Base-by-base conservation (phyloP, 1,284 basidiomycete species). In the Ceratobasidium sp. region DNA sequence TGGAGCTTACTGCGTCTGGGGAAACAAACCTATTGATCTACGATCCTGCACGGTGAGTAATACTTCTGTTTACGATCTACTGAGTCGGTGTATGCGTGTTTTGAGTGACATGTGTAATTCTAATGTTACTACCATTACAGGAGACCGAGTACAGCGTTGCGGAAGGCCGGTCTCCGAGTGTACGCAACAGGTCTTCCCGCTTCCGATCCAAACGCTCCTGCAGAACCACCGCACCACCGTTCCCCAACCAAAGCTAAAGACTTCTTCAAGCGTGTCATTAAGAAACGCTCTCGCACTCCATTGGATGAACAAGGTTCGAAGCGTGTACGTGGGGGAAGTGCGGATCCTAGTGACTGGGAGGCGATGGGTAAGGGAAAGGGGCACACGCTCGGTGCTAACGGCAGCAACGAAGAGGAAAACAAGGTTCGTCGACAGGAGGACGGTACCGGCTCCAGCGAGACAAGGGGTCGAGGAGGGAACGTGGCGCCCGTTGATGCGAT, bases 1-100 rank as follows among this genome's bases (percentile, higher is more conserved):
- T 91, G 77, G 93, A 96, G 79, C 81, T 89, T 46, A 84, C 82
- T 35, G 85, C 84, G 75, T 83, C 83, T 23, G 90, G 89, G 6
- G 81, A 83, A 14, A 83, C 87, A 47, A 89, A 88, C 76, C 83
- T 96, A 1, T 82, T 96, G 11, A 82, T 87, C 9, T 93, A 95
- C 75, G 93, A 96, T 82, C 92, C 94, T 13, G 87, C 88, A n/a
- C 84, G 79, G 93, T 93, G 75, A 76, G 86, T 80, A 4, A 75
- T 35, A 18, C 6, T 26, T 4, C 23, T 55, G 8, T 7, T 14
- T 30, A 55, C 23, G 52, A 55, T 28, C 26, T 28, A 44, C 43
- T 18, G 43, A 18, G n/a, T n/a, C n/a, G n/a, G n/a, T n/a, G n/a
- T n/a, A 11, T 44, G 43, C 18, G 11, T 14, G 30, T 16, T 32